These are phyloP conservation scores for Ogataea allantospora DNA, from an alignment of 805 yeast species.

Conservation along the genomic window DNA sequence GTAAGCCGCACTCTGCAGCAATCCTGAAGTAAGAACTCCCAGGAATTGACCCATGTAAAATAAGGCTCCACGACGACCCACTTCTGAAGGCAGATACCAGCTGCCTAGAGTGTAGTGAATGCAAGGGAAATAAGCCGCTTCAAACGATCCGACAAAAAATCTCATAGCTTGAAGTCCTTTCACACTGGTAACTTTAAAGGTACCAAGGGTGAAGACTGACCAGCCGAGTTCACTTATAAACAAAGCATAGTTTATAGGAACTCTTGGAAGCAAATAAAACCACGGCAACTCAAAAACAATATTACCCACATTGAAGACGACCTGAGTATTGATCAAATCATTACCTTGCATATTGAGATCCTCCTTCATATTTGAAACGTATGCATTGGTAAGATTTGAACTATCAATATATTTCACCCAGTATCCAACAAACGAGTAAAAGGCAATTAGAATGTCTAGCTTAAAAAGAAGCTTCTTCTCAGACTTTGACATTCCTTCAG, in stretches of 20 bases:
- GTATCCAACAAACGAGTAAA: constrained; percentile 57
- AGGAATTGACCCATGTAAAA: constrained; percentile 64
- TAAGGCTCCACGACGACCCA: constrained; percentile 59
- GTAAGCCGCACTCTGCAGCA: constrained; percentile 43
- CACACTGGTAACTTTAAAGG: constrained; percentile 49
- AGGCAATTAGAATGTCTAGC: constrained; percentile 54
- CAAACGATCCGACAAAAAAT: constrained; percentile 67
- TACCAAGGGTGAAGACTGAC: constrained; percentile 62
- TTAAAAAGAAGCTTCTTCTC: constrained; percentile 48
- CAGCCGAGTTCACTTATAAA: constrained; percentile 57
- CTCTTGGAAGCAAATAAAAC: constrained; percentile 53
- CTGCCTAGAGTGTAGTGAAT: constrained; percentile 58
- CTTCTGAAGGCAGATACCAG: constrained; percentile 56
- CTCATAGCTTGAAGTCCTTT: constrained; percentile 58
- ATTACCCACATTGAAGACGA: constrained; percentile 57
- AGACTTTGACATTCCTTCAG: constrained; percentile 44
- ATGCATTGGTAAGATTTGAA: constrained; percentile 61
- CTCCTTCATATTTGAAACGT: constrained; percentile 62
- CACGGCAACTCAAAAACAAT: constrained; percentile 63
- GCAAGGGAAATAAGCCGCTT: constrained; percentile 66
- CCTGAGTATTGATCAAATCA: constrained; percentile 59
- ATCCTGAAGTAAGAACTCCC: constrained; percentile 56
- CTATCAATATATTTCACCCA: constrained; percentile 69
- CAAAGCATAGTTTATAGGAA: constrained; percentile 51
- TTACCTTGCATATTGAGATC: constrained; percentile 58